phyloP scores from a whole-genome alignment of 2,329 filamentous ascomycete species.

The Phyllosticta capitalensis region DNA sequence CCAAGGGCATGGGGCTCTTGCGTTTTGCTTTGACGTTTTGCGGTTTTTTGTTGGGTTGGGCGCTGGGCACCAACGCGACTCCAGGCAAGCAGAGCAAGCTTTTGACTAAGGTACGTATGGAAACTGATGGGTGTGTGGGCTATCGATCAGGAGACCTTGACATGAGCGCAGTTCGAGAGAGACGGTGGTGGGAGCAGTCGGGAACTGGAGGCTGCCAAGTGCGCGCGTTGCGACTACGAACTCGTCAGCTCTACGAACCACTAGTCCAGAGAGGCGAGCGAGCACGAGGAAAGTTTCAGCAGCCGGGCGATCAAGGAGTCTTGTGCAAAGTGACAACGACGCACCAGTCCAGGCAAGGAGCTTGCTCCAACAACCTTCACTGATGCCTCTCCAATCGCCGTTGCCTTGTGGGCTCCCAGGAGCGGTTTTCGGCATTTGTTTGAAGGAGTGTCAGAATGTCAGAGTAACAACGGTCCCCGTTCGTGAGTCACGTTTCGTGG shows the following conservation, averaged over 20 bases:
- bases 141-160: neutral
- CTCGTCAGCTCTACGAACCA: too few species aligned
- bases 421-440: neutral
- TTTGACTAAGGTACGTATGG: neutral
- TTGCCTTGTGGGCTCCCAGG: neutral
- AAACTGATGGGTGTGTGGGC: neutral
- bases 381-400: neutral
- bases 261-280: too few species aligned
- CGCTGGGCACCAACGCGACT: neutral
- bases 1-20: neutral
- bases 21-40: neutral
- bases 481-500: neutral
- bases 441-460: neutral
- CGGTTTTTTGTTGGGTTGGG: neutral
- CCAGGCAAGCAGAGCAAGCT: too few species aligned
- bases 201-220: too few species aligned
- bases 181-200: neutral
- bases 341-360: too few species aligned
- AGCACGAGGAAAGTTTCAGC: too few species aligned
- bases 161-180: neutral
- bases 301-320: too few species aligned
- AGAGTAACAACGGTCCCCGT: neutral
- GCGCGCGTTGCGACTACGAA: too few species aligned
- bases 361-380: too few species aligned
- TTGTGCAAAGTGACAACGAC: too few species aligned